Conservation (phyloP, 345 rosid genomes). For the Populus deltoides region DNA sequence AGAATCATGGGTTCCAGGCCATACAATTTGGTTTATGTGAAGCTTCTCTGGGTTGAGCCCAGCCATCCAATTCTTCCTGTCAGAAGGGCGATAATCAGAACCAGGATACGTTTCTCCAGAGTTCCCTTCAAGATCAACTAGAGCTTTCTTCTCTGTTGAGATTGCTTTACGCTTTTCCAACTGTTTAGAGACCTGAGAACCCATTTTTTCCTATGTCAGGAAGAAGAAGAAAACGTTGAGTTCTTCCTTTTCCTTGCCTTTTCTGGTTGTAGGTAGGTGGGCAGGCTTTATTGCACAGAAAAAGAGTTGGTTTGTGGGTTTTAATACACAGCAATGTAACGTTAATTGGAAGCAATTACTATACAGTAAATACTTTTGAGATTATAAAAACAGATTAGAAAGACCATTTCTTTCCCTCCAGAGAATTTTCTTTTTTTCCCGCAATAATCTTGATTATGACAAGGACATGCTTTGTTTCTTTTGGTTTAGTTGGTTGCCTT, state of each 20-base stretch:
- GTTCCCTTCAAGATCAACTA: conserved; percentile 41
- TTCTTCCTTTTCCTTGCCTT: background rate
- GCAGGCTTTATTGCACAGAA: background rate
- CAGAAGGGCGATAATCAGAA: conserved; percentile 51
- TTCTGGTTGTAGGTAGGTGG: background rate
- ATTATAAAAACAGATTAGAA: background rate
- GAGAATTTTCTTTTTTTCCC: background rate
- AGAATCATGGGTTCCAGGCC: conserved; percentile 98
- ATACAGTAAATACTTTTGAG: conserved; percentile 1
- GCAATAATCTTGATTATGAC: background rate
- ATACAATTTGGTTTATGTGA: conserved; percentile 66
- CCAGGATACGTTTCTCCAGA: conserved; percentile 64
- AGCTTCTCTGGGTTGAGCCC: conserved; percentile 54
- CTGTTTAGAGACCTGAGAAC: conserved; percentile 62
- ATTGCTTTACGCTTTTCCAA: conserved; percentile 47
- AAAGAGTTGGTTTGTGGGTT: conserved; percentile 1
- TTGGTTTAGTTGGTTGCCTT: background rate
- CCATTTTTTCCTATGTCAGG: conserved; percentile 42
- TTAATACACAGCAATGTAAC: conserved; percentile 13
- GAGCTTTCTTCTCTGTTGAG: conserved; percentile 47
- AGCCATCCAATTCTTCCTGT: conserved; percentile 78
- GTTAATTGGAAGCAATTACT: conserved; percentile 4
- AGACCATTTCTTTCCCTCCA: background rate
- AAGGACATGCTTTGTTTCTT: conserved; percentile 2
- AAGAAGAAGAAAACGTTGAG: background rate